phyloP scores from a whole-genome alignment of 371 early-diverging fungal genomes.

The Circinella umbellata region DNA sequence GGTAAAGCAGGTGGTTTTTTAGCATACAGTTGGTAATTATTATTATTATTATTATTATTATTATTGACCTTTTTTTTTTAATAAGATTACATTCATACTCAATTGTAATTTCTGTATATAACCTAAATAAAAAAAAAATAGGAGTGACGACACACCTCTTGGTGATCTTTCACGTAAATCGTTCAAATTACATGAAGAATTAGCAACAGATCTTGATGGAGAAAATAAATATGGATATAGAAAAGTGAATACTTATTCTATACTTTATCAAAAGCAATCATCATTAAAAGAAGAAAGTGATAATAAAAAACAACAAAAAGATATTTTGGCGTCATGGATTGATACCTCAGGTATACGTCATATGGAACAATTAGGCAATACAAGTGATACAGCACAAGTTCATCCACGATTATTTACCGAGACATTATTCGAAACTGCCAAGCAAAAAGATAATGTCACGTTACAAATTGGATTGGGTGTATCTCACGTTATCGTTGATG shows the following conservation, averaged over 20 bases:
- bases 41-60: not conserved
- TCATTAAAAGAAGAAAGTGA: not conserved
- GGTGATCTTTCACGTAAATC: conserved; percentile 56
- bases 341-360: conserved; percentile 35
- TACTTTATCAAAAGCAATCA: conserved; percentile 25
- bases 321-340: conserved; percentile 43
- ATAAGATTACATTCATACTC: not conserved
- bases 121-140: conserved; percentile 1
- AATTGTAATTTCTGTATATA: too few relatives aligned
- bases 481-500: conserved; percentile 22
- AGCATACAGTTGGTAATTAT: conserved; percentile 60
- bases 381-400: conserved; percentile 64
- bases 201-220: conserved; percentile 62
- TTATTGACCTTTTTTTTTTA: not conserved
- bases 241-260: conserved; percentile 54
- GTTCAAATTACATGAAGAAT: conserved; percentile 63
- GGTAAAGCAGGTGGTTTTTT: conserved; percentile 80
- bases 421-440: conserved; percentile 49
- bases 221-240: conserved; percentile 64
- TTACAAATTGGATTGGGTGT: conserved; percentile 30
- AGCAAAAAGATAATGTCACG: conserved; percentile 30
- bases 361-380: conserved; percentile 51
- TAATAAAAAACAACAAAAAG: not conserved
- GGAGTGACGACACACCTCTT: conserved; percentile 55
- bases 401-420: conserved; percentile 62